phyloP scores from a whole-genome alignment of 1,284 basidiomycete genomes.

The Takashimella tepidaria region DNA sequence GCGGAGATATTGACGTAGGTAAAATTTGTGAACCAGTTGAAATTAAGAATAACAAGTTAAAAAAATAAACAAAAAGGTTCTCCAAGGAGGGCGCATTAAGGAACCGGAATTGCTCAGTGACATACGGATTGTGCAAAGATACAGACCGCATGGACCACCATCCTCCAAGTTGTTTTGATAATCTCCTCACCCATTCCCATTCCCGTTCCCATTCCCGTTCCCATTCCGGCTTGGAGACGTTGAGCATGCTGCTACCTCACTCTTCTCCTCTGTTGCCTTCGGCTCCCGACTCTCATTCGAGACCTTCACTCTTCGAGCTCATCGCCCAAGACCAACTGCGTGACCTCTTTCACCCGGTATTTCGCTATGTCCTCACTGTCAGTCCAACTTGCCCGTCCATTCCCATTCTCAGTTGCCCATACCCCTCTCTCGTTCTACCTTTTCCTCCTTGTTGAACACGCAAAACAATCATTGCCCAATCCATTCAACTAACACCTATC shows the following conservation, averaged over 20 bases:
- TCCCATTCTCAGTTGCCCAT: too few species aligned
- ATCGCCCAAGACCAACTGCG: constrained; percentile 91
- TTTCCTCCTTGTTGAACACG: too few species aligned
- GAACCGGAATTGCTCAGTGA: too few species aligned
- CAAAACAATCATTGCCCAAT: too few species aligned
- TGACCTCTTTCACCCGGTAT: constrained; percentile 86
- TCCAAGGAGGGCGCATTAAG: too few species aligned
- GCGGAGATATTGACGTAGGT: too few species aligned
- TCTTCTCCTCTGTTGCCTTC: background rate
- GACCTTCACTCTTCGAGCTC: constrained; percentile 92
- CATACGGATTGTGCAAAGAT: too few species aligned
- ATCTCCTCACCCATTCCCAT: background rate
- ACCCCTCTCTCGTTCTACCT: background rate
- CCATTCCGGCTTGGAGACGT: background rate
- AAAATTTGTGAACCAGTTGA: too few species aligned
- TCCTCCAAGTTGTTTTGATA: constrained; percentile 6
- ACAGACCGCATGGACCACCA: too few species aligned
- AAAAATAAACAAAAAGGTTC: too few species aligned
- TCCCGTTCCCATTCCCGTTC: background rate
- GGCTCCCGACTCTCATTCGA: constrained; percentile 7
- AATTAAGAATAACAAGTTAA: too few species aligned
- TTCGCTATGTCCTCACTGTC: constrained; percentile 91
- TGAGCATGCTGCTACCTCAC: background rate
- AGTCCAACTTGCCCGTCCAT: constrained; percentile 37
- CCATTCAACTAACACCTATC: too few species aligned